These are phyloP conservation scores for Metschnikowia vanudenii DNA, from an alignment of 805 yeast genomes.

Conservation along the genomic window DNA sequence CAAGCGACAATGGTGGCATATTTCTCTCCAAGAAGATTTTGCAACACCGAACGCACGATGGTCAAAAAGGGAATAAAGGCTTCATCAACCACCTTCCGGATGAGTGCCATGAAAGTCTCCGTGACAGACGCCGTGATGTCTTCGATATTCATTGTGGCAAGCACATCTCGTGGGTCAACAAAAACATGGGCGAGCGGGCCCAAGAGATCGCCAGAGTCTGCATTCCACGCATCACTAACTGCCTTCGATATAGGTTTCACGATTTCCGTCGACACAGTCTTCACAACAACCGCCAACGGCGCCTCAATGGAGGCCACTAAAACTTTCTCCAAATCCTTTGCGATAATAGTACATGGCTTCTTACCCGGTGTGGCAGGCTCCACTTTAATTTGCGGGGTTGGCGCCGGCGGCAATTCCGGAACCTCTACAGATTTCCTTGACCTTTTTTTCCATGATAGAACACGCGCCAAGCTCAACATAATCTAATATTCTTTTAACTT, in stretches of 20 bases:
- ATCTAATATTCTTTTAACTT: too few species aligned
- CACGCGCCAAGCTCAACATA: too few species aligned
- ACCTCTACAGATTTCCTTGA: too few species aligned
- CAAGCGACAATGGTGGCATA: background rate
- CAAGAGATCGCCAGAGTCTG: background rate
- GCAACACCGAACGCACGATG: background rate
- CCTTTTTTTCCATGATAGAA: too few species aligned
- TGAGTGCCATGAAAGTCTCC: slow-evolving; percentile 4
- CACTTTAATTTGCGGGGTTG: too few species aligned
- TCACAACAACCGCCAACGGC: slow-evolving; percentile 6
- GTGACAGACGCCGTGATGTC: slow-evolving; percentile 8
- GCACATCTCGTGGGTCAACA: slow-evolving; percentile 4
- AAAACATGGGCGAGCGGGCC: slow-evolving; percentile 1
- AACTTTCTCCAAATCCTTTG: slow-evolving; percentile 1
- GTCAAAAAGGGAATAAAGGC: slow-evolving; percentile 3
- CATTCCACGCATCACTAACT: slow-evolving; percentile 2
- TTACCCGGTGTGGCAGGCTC: background rate
- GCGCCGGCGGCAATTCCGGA: too few species aligned
- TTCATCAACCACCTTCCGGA: slow-evolving; percentile 4
- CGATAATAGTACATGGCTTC: background rate
- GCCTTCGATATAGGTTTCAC: slow-evolving; percentile 4
- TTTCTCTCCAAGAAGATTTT: slow-evolving; percentile 1
- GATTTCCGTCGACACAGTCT: slow-evolving; percentile 3
- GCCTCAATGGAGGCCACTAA: slow-evolving; percentile 3
- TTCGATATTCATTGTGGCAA: slow-evolving; percentile 1